Conservation (phyloP, 2,329 filamentous ascomycete species). For the Macrophomina phaseolina region DNA sequence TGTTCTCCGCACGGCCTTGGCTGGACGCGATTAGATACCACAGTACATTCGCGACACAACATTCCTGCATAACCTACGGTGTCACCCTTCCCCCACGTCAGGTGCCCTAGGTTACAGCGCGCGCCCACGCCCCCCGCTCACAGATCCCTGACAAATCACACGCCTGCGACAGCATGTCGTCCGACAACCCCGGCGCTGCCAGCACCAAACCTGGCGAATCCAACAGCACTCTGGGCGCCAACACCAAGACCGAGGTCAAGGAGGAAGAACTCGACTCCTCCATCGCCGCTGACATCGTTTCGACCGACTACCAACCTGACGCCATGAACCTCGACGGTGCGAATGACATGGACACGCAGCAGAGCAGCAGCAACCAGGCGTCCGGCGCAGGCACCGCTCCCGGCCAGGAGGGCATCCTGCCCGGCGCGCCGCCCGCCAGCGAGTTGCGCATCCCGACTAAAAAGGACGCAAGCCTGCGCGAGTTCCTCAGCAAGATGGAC, state of each 20-base stretch:
- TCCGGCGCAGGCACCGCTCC: constrained; percentile 38
- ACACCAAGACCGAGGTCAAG: constrained; percentile 26
- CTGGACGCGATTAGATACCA: constrained; percentile 10
- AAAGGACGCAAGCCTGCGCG: constrained; percentile 90
- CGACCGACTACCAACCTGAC: constrained; percentile 42
- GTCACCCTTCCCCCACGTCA: constrained; percentile 25
- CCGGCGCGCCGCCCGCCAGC: constrained; percentile 49
- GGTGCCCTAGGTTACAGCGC: constrained; percentile 16
- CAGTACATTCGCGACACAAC: constrained; percentile 23
- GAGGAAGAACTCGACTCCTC: constrained; percentile 48
- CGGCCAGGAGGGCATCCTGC: constrained; percentile 39
- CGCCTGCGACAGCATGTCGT: constrained; percentile 21
- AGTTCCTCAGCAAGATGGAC: constrained; percentile 96
- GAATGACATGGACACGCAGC: constrained; percentile 41
- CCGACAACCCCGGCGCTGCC: constrained; percentile 13
- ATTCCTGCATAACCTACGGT: constrained; percentile 26
- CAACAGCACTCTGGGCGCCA: neutral
- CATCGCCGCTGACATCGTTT: constrained; percentile 49
- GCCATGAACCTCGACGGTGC: constrained; percentile 50
- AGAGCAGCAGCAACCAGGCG: constrained; percentile 5
- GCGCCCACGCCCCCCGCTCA: neutral
- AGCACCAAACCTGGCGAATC: constrained; percentile 14
- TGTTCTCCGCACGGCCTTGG: neutral
- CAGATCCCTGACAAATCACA: constrained; percentile 21
- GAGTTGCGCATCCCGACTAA: constrained; percentile 74